Evolutionary conservation across 495 filamentous ascomycete species (phyloP), one percentile per base, ranked within the genome.

Genomic region (Aspergillus diversus): DNA sequence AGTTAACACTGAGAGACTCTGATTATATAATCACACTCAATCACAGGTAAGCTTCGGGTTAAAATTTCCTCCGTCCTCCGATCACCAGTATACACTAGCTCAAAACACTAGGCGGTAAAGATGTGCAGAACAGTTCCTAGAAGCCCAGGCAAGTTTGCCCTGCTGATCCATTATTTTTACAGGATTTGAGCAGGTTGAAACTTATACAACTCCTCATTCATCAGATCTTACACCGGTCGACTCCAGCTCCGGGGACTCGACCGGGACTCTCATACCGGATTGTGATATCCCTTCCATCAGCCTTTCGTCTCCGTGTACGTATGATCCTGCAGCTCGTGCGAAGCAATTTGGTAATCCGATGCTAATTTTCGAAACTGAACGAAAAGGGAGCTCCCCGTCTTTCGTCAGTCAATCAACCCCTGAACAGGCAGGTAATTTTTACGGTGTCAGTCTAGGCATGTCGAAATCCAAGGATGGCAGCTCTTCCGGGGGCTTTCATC

Each of bases 401-500:
- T 51, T 43, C 8, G 48, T 55, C 33, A 33, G 47, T 7, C 48
- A 55, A 4, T 33, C 27, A 47, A 7, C n/a, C 4, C 37, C 27
- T 7, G 53, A 51, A 42, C 5, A 34, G 13, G 11, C 35, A 15
- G 33, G 35, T 33, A 27, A 50, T n/a, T 11, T 15, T 34, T 12
- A 53, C 16, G 13, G 56, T 3, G 27, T 7, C 34, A 17, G 53
- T 43, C 8, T 21, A 15, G n/a, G 37, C 12, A 71, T 71, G 71
- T 78, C 77, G 57, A 81, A 79, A 47, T 73, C 76, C 4, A 77
- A 78, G 62, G 76, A 78, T 35, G 68, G 69, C 56, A 75, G 78
- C 69, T 76, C 80, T 59, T 73, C 79, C 31, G 86, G 90, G 77
- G 86, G 85, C 70, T 90, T 91, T 63, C 91, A 92, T 68, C 95